Evolutionary conservation across 148 eudicot species (phyloP).

Genomic region (Fagopyrum homotropicum): DNA sequence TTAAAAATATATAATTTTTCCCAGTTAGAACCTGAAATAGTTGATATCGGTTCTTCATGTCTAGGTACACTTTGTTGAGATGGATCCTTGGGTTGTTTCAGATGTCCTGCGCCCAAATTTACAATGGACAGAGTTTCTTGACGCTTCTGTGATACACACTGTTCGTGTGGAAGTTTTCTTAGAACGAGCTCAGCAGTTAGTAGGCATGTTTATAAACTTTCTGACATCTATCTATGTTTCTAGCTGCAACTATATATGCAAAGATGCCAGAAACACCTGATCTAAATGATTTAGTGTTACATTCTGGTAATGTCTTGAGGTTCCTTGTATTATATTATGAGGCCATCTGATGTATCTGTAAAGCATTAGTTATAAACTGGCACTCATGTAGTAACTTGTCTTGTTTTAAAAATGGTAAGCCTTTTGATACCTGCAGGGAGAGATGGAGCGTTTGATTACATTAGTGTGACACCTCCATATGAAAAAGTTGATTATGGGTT

Average conservation of each 20-base stretch:
- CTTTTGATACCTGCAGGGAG: slow-evolving; percentile 40
- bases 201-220: slow-evolving; percentile 29
- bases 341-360: not conserved
- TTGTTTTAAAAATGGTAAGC: not conserved
- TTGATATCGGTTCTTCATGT: slow-evolving; percentile 7
- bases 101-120: slow-evolving; percentile 77
- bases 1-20: not conserved
- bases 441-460: slow-evolving; percentile 61
- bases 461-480: slow-evolving; percentile 95
- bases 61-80: slow-evolving; percentile 92
- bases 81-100: slow-evolving; percentile 97
- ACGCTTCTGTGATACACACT: slow-evolving; percentile 71
- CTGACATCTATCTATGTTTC: not conserved
- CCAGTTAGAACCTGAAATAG: slow-evolving; percentile 10
- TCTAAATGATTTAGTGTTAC: not conserved
- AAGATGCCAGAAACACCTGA: not conserved
- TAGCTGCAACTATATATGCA: not conserved
- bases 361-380: not conserved
- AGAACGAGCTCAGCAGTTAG: slow-evolving; percentile 45
- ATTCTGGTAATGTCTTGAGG: not conserved
- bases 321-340: not conserved
- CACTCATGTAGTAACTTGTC: not conserved
- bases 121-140: slow-evolving; percentile 73
- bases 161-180: slow-evolving; percentile 70
- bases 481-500: slow-evolving; percentile 69